Base-by-base conservation (phyloP, 805 yeast species). In the Brettanomyces anomalus region DNA sequence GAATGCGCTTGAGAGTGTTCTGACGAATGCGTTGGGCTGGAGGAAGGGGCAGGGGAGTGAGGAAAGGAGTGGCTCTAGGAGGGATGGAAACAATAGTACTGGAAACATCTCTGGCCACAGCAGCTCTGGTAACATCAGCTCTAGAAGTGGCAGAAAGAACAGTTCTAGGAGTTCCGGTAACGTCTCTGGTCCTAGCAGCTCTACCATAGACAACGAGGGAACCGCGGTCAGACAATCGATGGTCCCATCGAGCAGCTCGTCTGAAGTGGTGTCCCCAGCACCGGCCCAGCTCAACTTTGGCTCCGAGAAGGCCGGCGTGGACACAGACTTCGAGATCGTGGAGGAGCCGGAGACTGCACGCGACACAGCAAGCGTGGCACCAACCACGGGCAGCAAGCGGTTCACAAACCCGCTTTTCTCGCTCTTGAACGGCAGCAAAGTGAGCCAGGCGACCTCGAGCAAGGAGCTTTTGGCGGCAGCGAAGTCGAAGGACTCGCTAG, bases 271-370 rank as follows among this genome's bases (percentile, higher is more conserved):
- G 28, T 24, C 28, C 10, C 28, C 28, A 11, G 28, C 28, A 24
- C 28, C 28, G 3, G 31, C 32, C 6, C 36, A 39, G 31, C 32
- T 45, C 26, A 45, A 38, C 41, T 39, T 44, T 28, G 56, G 54
- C 28, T 42, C 41, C 8, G 56, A 54, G 35, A 46, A 44, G 40
- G 52, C 58, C 4, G 58, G 62, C 6, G 37, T 43, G 15, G 47
- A 40, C 4, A 33, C 46, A 8, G 40, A 35, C 16, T 40, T 46
- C 20, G 19, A 30, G 11, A 13, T 39, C 16, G 32, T 39, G 28
- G n/a, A 15, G 16, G n/a, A 14, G 11, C 24, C 37, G 20, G 37
- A 35, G 28, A 6, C 15, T 35, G 3, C 20, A 19, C 37, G 24
- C 14, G 24, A 14, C 19, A 16, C 10, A 14, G 24, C 10, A 19